Evolutionary conservation across 768 basidiomycete species (phyloP).

Genomic region (Dacryopinax primogenitus): DNA sequence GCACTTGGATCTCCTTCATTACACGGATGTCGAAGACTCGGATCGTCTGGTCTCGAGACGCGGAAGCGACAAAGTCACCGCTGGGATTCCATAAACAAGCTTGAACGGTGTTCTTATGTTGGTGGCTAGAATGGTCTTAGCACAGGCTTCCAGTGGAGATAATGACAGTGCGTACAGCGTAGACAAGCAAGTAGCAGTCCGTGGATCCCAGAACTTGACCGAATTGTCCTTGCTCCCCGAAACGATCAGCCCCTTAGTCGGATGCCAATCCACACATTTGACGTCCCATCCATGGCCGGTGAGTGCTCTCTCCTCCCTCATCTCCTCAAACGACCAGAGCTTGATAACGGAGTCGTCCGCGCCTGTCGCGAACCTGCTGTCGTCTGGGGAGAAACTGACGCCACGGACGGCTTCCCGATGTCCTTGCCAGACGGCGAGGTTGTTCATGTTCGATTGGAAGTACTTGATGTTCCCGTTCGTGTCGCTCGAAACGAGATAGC

Average conservation of each 20-base stretch:
- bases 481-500: constrained; percentile 85
- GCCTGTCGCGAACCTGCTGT: constrained; percentile 81
- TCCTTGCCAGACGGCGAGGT: constrained; percentile 83
- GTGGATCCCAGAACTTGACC: constrained; percentile 99
- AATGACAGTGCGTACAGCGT: constrained; percentile 51
- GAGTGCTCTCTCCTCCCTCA: constrained; percentile 73
- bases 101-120: constrained; percentile 95
- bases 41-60: constrained; percentile 86
- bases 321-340: constrained; percentile 91
- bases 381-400: constrained; percentile 83
- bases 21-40: constrained; percentile 96
- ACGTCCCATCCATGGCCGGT: constrained; percentile 99
- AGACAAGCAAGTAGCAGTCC: constrained; percentile 78
- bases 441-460: constrained; percentile 99
- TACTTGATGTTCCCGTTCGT: constrained; percentile 94
- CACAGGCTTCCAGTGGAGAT: not conserved
- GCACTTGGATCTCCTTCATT: constrained; percentile 85
- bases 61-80: constrained; percentile 86
- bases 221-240: constrained; percentile 96
- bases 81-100: constrained; percentile 87
- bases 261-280: constrained; percentile 97
- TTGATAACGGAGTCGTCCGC: constrained; percentile 91
- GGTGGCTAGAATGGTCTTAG: constrained; percentile 44
- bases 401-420: constrained; percentile 92
- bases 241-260: constrained; percentile 85